Percentiles rank a stretch among this genome's conserved stretches.
phyloP scores from a whole-genome alignment of 2,329 filamentous ascomycete genomes.

The Xylaria polymorpha region DNA sequence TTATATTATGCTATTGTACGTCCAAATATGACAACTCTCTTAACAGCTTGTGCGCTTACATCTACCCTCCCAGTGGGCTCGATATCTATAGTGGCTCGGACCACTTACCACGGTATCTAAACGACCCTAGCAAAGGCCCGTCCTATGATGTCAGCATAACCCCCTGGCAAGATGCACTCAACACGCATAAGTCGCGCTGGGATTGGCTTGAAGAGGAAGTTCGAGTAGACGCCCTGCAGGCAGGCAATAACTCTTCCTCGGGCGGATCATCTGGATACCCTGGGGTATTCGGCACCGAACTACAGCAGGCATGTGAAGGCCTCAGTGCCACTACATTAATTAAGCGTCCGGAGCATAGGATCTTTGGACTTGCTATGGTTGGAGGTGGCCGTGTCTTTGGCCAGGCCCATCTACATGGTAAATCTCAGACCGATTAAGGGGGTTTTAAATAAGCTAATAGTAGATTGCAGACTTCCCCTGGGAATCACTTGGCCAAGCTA shows the following conservation, averaged over 20 bases:
- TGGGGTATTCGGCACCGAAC: constrained; percentile 43
- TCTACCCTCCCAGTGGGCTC: constrained; percentile 41
- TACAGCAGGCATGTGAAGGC: constrained; percentile 20
- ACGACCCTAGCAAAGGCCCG: constrained; percentile 44
- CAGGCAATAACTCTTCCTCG: constrained; percentile 21
- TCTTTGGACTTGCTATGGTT: constrained; percentile 40
- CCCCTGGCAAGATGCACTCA: constrained; percentile 49
- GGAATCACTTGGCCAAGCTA: constrained; percentile 37
- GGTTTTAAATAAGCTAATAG: background rate
- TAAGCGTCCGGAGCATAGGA: constrained; percentile 37
- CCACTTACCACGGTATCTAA: constrained; percentile 48
- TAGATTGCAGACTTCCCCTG: constrained; percentile 36
- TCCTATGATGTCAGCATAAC: constrained; percentile 50
- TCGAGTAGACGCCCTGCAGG: constrained; percentile 13
- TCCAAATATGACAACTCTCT: constrained; percentile 3
- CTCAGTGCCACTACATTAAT: background rate
- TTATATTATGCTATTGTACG: constrained; percentile 52
- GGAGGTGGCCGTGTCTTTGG: constrained; percentile 37
- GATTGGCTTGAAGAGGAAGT: constrained; percentile 52
- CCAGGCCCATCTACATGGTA: constrained; percentile 37
- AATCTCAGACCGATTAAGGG: background rate
- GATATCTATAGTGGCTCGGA: constrained; percentile 51
- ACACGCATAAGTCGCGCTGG: constrained; percentile 49
- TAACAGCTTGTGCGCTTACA: background rate
- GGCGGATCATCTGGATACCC: constrained; percentile 40